Evolutionary conservation across 2,329 filamentous ascomycete species (phyloP).

Genomic region (Penicillium verrucosum): DNA sequence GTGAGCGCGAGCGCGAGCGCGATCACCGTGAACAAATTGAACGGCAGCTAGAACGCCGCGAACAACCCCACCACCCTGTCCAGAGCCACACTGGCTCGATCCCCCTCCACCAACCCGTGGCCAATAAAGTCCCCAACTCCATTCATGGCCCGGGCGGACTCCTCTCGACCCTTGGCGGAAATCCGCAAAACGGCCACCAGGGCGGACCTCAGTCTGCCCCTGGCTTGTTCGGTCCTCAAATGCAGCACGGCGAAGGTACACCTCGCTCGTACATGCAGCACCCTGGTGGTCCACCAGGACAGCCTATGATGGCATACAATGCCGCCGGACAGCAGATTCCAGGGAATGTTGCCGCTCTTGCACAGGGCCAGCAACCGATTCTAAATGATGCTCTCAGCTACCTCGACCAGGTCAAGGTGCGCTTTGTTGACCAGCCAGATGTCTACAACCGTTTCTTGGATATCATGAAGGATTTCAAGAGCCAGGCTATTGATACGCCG

Average conservation of each 20-base stretch:
- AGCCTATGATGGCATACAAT: slow-evolving; percentile 52
- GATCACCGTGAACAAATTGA: slow-evolving; percentile 56
- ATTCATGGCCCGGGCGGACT: slow-evolving; percentile 92
- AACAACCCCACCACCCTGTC: slow-evolving; percentile 67
- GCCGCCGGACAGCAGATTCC: slow-evolving; percentile 44
- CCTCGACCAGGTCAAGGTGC: slow-evolving; percentile 96
- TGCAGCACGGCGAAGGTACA: slow-evolving; percentile 56
- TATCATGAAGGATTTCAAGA: slow-evolving; percentile 99
- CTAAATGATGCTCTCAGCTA: slow-evolving; percentile 86
- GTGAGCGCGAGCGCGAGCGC: slow-evolving; percentile 49
- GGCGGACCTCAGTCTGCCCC: slow-evolving; percentile 57
- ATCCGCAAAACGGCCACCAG: slow-evolving; percentile 53
- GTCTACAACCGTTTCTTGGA: slow-evolving; percentile 96
- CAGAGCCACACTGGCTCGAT: slow-evolving; percentile 86
- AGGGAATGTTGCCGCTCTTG: slow-evolving; percentile 56
- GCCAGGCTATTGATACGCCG: slow-evolving; percentile 96
- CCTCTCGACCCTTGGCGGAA: slow-evolving; percentile 68
- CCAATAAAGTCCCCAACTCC: slow-evolving; percentile 71
- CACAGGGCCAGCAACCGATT: slow-evolving; percentile 80
- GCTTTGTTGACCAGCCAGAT: slow-evolving; percentile 93
- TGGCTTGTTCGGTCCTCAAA: slow-evolving; percentile 60
- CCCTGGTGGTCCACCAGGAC: slow-evolving; percentile 52
- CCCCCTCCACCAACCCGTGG: slow-evolving; percentile 90
- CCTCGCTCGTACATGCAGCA: slow-evolving; percentile 62
- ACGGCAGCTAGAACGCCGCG: slow-evolving; percentile 54